Evolutionary conservation across 129 eudicot genomes (phyloP).

Genomic region (Cynara cardunculus): DNA sequence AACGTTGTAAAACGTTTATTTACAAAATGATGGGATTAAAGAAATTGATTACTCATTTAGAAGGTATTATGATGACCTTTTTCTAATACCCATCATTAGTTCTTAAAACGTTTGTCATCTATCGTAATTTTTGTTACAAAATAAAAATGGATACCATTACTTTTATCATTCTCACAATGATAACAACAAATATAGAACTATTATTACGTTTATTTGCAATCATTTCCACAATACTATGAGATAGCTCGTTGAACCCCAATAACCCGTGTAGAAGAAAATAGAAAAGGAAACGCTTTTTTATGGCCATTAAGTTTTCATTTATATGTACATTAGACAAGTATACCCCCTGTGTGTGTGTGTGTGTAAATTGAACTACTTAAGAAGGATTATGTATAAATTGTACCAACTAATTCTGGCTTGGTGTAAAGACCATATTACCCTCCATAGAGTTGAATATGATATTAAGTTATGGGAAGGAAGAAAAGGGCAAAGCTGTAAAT

Average conservation of each 20-base stretch:
- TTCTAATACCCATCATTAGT: not conserved
- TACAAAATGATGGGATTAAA: not conserved
- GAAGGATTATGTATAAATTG: no score
- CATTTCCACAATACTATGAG: not conserved
- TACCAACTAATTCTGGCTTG: no score
- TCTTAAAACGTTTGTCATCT: not conserved
- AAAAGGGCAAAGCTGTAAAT: not conserved
- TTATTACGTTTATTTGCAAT: slow-evolving; percentile 8
- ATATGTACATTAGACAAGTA: no score
- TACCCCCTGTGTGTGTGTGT: no score
- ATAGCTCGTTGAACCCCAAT: not conserved
- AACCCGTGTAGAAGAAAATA: not conserved
- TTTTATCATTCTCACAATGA: slow-evolving; percentile 7
- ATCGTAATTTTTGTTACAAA: not conserved
- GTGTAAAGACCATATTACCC: not conserved
- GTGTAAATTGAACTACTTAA: no score
- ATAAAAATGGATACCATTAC: not conserved
- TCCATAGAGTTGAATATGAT: not conserved
- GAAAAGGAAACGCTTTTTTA: not conserved
- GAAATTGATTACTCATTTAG: not conserved
- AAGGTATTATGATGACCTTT: not conserved
- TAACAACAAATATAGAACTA: not conserved
- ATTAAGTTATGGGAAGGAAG: not conserved
- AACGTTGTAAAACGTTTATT: not conserved
- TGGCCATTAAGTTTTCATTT: no score